Evolutionary conservation across 2,329 filamentous ascomycete genomes (phyloP), one percentile per base, ranked within the genome.

Genomic region (Nakataea oryzae): DNA sequence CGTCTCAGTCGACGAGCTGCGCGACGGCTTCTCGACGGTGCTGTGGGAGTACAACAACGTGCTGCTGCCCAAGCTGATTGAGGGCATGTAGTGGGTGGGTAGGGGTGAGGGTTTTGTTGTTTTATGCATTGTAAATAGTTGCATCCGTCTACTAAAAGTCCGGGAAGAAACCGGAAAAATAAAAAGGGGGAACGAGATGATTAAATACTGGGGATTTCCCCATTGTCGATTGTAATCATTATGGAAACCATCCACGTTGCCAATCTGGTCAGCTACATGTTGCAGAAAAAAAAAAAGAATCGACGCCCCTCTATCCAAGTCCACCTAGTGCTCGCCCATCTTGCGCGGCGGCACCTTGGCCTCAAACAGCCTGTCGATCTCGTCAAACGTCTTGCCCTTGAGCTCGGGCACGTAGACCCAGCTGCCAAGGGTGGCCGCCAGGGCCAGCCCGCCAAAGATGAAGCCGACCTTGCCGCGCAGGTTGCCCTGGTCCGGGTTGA

Each of bases 1-100:
- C 14, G 72, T 76, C 0, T 66, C 71, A 0, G 64, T 67, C 1
- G 67, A 72, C 2, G 70, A 71, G 13, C 74, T 80, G 61, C 65
- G 63, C 26, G 64, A 62, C 9, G 77, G 78, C 0, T 79, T 79
- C 58, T 68, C 70, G 59, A 72, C 70, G 14, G 64, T 70, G n/a
- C 62, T 73, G 9, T 74, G 72, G 72, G 69, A 71, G 63, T 74
- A 70, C 62, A 72, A 74, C 58, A 68, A 72, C 1, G 62, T 64
- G 41, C 58, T 71, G 11, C 61, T 70, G 61, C 68, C 69, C 13
- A 64, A 28, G 4, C 28, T 69, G 58, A 57, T 69, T 41, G 58
- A 64, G 55, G 60, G 61, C 4, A 63, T 65, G 8, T 26, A 17
- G 17, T 30, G 30, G 50, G 60, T 24, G 50, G 62, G 54, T 24